Conservation (phyloP, 208 protist species). For the Porcisia hertigi region DNA sequence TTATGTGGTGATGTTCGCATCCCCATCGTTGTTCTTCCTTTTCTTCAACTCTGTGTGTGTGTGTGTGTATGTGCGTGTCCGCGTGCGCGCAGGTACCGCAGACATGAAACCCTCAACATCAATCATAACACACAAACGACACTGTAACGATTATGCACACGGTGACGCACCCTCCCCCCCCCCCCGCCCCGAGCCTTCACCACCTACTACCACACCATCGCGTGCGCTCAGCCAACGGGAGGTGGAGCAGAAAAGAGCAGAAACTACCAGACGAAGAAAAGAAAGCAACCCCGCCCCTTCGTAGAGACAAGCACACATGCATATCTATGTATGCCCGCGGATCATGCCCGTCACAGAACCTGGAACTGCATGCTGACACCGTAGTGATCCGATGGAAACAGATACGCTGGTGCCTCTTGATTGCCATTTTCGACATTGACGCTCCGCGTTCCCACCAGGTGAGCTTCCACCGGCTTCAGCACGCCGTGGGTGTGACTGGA, state of each 20-base stretch:
- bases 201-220: not conserved
- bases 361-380: constrained; percentile 80
- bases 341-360: constrained; percentile 1
- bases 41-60: too few species aligned
- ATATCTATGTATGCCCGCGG: not conserved
- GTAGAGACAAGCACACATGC: not conserved
- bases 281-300: not conserved
- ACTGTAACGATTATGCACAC: too few species aligned
- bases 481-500: constrained; percentile 1
- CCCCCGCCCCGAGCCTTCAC: too few species aligned
- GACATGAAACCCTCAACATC: too few species aligned
- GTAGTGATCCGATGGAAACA: constrained; percentile 92
- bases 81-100: too few species aligned
- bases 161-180: too few species aligned
- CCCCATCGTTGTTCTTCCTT: too few species aligned
- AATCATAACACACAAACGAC: too few species aligned
- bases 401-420: constrained; percentile 72
- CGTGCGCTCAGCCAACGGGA: not conserved
- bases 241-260: not conserved
- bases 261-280: not conserved
- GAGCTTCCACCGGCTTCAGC: constrained; percentile 65
- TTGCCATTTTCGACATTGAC: constrained; percentile 87
- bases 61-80: too few species aligned
- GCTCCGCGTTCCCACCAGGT: constrained; percentile 82
- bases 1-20: too few species aligned